Evolutionary conservation across 148 eudicot genomes (phyloP).

Genomic region (Tetragonia tetragonoides): DNA sequence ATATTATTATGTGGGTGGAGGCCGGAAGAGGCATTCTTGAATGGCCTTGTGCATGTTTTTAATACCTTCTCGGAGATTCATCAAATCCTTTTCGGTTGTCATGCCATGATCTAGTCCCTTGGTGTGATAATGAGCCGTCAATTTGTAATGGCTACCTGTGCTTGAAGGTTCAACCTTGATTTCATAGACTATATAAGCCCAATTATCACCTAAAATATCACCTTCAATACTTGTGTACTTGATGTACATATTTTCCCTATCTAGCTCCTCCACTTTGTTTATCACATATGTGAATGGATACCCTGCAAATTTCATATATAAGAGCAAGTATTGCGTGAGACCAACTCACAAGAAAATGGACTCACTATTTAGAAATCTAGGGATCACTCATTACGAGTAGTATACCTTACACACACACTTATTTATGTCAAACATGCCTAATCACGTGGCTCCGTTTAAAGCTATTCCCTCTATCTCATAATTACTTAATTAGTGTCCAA

Average conservation of each 20-base stretch:
- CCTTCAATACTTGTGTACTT: conserved; percentile 31
- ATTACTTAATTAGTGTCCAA: too few species aligned
- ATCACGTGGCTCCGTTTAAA: too few species aligned
- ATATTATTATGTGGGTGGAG: conserved; percentile 3
- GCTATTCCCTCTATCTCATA: too few species aligned
- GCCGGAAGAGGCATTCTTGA: conserved; percentile 15
- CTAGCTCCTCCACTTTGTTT: conserved; percentile 19
- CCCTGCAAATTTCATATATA: neutral
- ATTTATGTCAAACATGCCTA: too few species aligned
- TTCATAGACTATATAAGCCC: conserved; percentile 25
- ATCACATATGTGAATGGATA: conserved; percentile 9
- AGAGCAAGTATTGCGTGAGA: too few species aligned
- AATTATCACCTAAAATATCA: conserved; percentile 21
- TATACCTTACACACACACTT: too few species aligned
- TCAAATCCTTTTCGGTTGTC: conserved; percentile 14
- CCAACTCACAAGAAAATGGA: too few species aligned
- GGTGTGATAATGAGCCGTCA: conserved; percentile 18
- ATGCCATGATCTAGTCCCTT: neutral
- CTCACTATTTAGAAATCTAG: too few species aligned
- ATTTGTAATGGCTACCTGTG: conserved; percentile 19
- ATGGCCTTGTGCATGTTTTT: conserved; percentile 20
- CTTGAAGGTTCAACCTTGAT: neutral
- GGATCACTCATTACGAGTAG: too few species aligned
- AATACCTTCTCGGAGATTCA: conserved; percentile 12
- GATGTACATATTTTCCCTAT: neutral